Evolutionary conservation across 2,329 filamentous ascomycete genomes (phyloP), one percentile per base, ranked within the genome.

Genomic region (Colletotrichum lindemuthianum): DNA sequence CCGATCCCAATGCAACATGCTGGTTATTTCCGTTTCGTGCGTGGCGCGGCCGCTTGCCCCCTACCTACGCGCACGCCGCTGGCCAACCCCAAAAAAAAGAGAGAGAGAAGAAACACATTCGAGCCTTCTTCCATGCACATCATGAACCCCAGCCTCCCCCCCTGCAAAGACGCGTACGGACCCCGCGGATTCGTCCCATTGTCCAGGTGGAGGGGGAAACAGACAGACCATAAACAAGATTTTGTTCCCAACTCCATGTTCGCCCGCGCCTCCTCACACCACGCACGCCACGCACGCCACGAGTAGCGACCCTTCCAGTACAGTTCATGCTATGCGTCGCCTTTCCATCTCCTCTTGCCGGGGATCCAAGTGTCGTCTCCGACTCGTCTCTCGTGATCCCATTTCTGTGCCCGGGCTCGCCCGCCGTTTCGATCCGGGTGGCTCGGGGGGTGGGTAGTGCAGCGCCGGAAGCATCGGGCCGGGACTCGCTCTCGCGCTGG

Each of bases 341-440:
- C 65, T 55, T 15, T 67, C 65, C 61, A 65, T 61, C 61, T 67
- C 65, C 53, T 65, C 65, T 12, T 67, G 65, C 13, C 61, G 65
- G 16, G 56, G 61, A n/a, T 67, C 61, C 53, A 65, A 60, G 34
- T 67, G 75, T 57, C 78, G 71, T 63, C 84, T 75, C 16, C 83
- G 78, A 66, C 73, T 83, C 52, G 78, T 73, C 59, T 87, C 84
- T 49, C 81, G 77, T 9, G 75, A 73, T 44, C 77, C 72, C 52
- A 76, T 65, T 13, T 85, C 83, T 3, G 48, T 67, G 36, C 56
- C 59, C 4, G 76, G 76, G 59, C 86, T 88, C 36, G 82, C 81
- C 67, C 83, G 78, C 65, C 86, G 78, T 72, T 89, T 89, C 2
- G 78, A 75, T 6, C 81, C 77, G 4, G 71, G 71, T n/a, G 76